phyloP scores from a whole-genome alignment of 495 filamentous ascomycete species.

The Xylaria cubensis region DNA sequence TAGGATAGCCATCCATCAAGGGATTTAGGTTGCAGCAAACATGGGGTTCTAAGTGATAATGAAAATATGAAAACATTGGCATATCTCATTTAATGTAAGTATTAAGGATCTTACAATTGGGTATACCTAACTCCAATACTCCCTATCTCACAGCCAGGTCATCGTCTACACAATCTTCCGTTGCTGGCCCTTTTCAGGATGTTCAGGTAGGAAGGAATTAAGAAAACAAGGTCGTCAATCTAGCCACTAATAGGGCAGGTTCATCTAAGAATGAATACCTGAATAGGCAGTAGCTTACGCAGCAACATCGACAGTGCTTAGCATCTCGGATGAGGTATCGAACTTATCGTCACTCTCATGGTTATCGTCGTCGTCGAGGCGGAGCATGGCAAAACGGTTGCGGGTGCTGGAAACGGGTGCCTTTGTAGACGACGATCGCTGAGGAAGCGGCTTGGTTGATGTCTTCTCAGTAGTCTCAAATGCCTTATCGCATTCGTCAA shows the following conservation, averaged over 20 bases:
- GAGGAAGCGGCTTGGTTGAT: constrained; percentile 40
- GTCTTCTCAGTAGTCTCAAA: constrained; percentile 41
- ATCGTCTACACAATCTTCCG: not conserved
- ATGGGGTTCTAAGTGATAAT: not conserved
- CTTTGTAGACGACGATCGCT: constrained; percentile 48
- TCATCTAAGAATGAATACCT: not conserved
- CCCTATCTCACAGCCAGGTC: not conserved
- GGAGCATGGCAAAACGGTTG: constrained; percentile 73
- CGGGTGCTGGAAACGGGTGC: constrained; percentile 34
- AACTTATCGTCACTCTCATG: constrained; percentile 42
- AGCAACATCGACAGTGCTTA: constrained; percentile 23
- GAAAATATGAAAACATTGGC: constrained; percentile 3
- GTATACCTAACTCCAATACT: constrained; percentile 27
- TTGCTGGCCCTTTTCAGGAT: not conserved
- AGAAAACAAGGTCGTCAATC: not conserved
- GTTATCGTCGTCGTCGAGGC: constrained; percentile 56
- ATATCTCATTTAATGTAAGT: not conserved
- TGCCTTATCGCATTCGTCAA: constrained; percentile 76
- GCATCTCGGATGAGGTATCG: constrained; percentile 27
- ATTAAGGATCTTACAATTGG: constrained; percentile 1
- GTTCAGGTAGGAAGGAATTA: not conserved
- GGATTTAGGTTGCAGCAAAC: not conserved
- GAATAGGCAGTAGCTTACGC: constrained; percentile 9
- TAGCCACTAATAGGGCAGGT: not conserved
- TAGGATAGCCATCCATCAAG: not conserved